Base-by-base conservation (phyloP, 257 asterid genomes). In the Ligustrum vulgare region DNA sequence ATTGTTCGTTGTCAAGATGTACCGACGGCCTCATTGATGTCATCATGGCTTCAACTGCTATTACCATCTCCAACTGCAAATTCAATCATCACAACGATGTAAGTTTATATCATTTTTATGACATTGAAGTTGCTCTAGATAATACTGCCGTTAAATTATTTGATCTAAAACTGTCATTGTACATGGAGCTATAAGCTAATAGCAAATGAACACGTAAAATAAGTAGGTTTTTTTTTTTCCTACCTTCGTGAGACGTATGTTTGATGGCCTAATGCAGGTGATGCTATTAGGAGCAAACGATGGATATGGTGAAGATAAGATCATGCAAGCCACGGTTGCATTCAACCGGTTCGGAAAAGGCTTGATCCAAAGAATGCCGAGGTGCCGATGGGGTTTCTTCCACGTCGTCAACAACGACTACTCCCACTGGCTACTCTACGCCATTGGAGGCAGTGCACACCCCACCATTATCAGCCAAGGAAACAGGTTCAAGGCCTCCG, bases 381-480 rank as follows among this genome's bases (percentile, higher is more conserved):
- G 97, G 82, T 87, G 93, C 81, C 69, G 97, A 63, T 84, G 87
- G 89, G 97, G 97, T n/a, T 91, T 89, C 83, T 79, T 92, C 84
- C 98, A 92, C 37, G 82, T 92, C 23, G 90, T 92, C 49, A 92
- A 92, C 91, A 92, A 92, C 41, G 91, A 89, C 82, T 92, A 92
- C 76, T 69, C 86, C 58, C 84, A 82, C 3, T 92, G 97, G 97
- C 72, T 83, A 71, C 82, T 90, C 92, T 92, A 92, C 11, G 98
- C 98, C 72, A 86, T 92, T 28, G 97, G 98, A 1, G 97, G 98
- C 3, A 92, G 96, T 41, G 84, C 93, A 1, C 80, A 84, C 67
- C 93, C 98, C 71, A 90, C 93, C 49, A 91, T 92, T 69, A 75
- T 92, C 74, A 90, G 98, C 93, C 97, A 90, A 86, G 98, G 98